Percentiles rank a stretch among this genome's conserved stretches.
Evolutionary conservation across 345 rosid species (phyloP).

Genomic region (Pistacia vera): DNA sequence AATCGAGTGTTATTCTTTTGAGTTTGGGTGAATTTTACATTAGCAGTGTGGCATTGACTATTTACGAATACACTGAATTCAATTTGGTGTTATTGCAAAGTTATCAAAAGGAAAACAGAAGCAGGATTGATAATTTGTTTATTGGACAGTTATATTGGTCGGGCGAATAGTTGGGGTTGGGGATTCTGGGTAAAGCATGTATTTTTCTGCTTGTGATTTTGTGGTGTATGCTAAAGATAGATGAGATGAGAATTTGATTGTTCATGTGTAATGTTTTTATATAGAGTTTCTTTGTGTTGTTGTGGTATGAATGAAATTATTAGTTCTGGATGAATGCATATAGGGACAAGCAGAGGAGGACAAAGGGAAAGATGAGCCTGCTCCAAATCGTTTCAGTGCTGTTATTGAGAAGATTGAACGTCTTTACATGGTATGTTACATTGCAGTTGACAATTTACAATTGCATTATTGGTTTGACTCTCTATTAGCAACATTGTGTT

Average conservation of each 20-base stretch:
- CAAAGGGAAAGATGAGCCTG: slow-evolving; percentile 57
- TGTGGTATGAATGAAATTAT: slow-evolving; percentile 12
- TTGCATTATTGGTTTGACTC: background rate
- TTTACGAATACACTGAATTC: background rate
- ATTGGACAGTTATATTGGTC: background rate
- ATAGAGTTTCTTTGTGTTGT: background rate
- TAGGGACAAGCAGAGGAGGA: slow-evolving; percentile 57
- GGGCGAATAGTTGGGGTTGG: background rate
- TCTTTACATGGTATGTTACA: slow-evolving; percentile 70
- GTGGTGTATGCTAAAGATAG: background rate
- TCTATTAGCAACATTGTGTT: background rate
- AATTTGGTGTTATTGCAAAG: background rate
- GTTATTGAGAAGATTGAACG: slow-evolving; percentile 98
- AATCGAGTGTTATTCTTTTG: background rate
- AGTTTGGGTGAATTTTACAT: slow-evolving; percentile 1
- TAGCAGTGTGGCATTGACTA: background rate
- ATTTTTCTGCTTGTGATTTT: background rate
- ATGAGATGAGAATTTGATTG: background rate
- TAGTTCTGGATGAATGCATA: slow-evolving; percentile 22
- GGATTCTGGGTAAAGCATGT: background rate
- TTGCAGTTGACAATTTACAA: background rate
- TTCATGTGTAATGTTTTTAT: background rate
- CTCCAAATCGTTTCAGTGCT: slow-evolving; percentile 76
- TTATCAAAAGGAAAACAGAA: background rate
- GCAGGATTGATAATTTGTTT: background rate